These are phyloP conservation scores for Diaporthe batatas DNA, from an alignment of 2,329 filamentous ascomycete species.

Conservation along the genomic window DNA sequence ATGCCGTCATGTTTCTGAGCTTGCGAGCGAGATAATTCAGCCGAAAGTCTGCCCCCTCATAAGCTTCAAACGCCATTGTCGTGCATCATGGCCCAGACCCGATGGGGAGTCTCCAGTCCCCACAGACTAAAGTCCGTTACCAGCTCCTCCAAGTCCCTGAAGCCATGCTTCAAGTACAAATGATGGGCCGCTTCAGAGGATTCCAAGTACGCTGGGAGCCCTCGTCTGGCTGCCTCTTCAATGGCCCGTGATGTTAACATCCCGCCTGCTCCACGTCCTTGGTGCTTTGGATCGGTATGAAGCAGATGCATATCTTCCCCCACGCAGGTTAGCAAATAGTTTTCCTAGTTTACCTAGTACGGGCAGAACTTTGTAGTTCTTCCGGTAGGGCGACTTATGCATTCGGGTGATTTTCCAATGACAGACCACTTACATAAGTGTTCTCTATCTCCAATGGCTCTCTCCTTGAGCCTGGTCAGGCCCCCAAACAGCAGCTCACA, in stretches of 20 bases:
- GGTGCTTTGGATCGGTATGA: conserved; percentile 57
- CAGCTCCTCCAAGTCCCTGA: conserved; percentile 52
- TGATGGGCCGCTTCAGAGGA: conserved; percentile 52
- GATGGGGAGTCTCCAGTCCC: conserved; percentile 47
- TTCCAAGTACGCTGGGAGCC: conserved; percentile 54
- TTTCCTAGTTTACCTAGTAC: too few relatives aligned
- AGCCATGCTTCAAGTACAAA: conserved; percentile 56
- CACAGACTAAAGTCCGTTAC: conserved; percentile 50
- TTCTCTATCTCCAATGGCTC: conserved; percentile 45
- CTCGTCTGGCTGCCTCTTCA: conserved; percentile 52
- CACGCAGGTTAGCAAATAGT: neutral
- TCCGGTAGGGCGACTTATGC: neutral
- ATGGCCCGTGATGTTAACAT: conserved; percentile 55
- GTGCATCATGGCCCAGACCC: conserved; percentile 48
- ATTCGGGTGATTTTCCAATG: neutral
- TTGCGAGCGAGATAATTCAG: neutral
- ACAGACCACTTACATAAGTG: conserved; percentile 48
- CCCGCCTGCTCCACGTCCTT: conserved; percentile 55
- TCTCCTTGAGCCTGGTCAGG: conserved; percentile 43
- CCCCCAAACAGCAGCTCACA: conserved; percentile 51
- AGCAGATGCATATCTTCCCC: conserved; percentile 53
- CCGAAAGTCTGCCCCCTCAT: neutral
- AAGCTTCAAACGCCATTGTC: conserved; percentile 32
- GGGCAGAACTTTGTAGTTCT: neutral
- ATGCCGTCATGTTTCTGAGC: neutral